phyloP scores from a whole-genome alignment of 257 asterid species.

The Marsdenia floribunda region DNA sequence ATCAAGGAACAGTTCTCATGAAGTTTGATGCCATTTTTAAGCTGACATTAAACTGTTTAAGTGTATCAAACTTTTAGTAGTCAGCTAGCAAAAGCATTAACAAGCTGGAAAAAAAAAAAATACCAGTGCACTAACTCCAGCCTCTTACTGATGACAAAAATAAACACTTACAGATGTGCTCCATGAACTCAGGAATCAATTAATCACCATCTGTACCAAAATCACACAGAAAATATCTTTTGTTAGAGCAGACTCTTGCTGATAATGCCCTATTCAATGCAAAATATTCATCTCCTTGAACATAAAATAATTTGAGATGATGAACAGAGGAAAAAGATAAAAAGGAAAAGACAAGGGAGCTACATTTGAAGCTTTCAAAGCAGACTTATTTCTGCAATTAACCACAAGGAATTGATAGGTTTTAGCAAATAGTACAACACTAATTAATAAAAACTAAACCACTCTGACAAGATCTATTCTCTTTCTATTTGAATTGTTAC shows the following conservation, averaged over 20 bases:
- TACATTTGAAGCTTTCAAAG: neutral
- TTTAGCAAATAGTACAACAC: no score
- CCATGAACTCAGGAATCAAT: neutral
- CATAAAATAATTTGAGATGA: neutral
- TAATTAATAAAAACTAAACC: neutral
- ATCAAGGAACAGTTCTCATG: neutral
- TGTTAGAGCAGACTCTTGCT: neutral
- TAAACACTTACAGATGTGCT: neutral
- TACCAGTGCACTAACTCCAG: neutral
- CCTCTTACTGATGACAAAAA: neutral
- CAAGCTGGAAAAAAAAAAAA: neutral
- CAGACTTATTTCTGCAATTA: neutral
- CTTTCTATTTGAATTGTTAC: conserved; percentile 84
- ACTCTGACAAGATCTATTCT: conserved; percentile 23
- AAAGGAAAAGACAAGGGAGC: neutral
- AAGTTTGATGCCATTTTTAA: neutral
- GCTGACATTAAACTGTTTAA: neutral
- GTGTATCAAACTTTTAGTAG: neutral
- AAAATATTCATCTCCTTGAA: neutral
- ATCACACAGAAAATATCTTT: neutral
- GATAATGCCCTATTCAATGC: neutral
- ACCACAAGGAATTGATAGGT: neutral
- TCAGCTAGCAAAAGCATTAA: neutral
- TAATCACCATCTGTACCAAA: neutral
- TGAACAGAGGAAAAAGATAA: neutral